Base-by-base conservation (phyloP, 805 yeast species). In the Kluyveromyces starmeri region DNA sequence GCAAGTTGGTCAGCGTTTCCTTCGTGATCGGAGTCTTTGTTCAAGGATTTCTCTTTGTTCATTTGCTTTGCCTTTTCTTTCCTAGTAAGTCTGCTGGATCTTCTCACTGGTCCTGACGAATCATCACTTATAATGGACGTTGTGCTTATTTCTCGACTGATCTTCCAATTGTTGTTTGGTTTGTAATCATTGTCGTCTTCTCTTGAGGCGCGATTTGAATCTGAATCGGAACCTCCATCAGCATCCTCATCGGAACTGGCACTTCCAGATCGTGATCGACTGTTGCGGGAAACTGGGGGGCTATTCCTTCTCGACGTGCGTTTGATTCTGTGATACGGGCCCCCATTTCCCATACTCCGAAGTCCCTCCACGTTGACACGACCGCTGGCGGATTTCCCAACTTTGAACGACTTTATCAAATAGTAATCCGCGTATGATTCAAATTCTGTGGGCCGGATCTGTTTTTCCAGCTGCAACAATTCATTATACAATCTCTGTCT, bases 381-480 rank as follows among this genome's bases (percentile, higher is more conserved):
- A 1, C 63, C 62, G 38, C 61, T 50, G 7, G 47, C 52, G 9
- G 61, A 53, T 12, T 43, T 44, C 5, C 61, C 61, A 34, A 43
- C 50, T 37, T 46, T 43, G 35, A 58, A 58, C 2, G 46, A 46
- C 22, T 49, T 38, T 7, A 58, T 40, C 2, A 46, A 16, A 37
- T 43, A 55, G 37, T 43, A 57, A 16, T 57, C 58, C 21, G 42
- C 40, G 33, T 58, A 58, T 4, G 61, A 49, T 41, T 58, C 63
- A 40, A 57, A 58, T 30, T 58, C 63, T 14, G 47, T 23, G 3
- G 58, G 58, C 15, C 37, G 30, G 3, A 56, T 36, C 1, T 30
- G 27, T 8, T 34, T 32, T 2, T 40, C 37, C 10, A 54, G 31
- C 22, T 39, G 39, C 20, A 33, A 27, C 7, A 36, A 24, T 27